A percentile compares a stretch with the other conserved stretches of the same genome.
Evolutionary conservation across 768 basidiomycete species (phyloP).

Genomic region (Pleurotus tuoliensis): DNA sequence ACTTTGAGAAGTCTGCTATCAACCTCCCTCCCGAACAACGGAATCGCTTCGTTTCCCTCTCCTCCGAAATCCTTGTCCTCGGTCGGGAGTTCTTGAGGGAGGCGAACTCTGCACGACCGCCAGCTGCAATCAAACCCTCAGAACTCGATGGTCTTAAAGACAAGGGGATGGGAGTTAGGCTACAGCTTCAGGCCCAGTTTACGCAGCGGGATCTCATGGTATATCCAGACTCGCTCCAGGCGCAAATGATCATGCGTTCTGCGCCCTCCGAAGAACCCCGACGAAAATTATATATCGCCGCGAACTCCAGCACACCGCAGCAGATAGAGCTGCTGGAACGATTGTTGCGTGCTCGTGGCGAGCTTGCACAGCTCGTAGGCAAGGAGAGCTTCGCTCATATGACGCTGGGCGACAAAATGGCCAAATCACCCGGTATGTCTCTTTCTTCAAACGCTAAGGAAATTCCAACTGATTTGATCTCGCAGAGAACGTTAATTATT

Average conservation of each 20-base stretch:
- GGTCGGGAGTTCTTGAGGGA: slow-evolving; percentile 84
- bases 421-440: slow-evolving; percentile 73
- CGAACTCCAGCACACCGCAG: slow-evolving; percentile 69
- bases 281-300: slow-evolving; percentile 75
- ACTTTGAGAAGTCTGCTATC: slow-evolving; percentile 97
- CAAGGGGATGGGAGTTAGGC: slow-evolving; percentile 67
- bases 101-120: slow-evolving; percentile 56
- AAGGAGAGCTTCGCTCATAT: slow-evolving; percentile 84
- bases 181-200: slow-evolving; percentile 72
- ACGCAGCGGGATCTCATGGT: slow-evolving; percentile 74
- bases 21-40: slow-evolving; percentile 77
- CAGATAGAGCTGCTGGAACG: slow-evolving; percentile 76
- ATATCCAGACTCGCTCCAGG: slow-evolving; percentile 84
- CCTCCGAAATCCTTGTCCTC: slow-evolving; percentile 83
- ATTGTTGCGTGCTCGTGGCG: slow-evolving; percentile 71
- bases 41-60: slow-evolving; percentile 80
- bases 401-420: slow-evolving; percentile 94
- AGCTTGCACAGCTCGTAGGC: slow-evolving; percentile 83
- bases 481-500: slow-evolving; percentile 80
- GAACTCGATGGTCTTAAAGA: slow-evolving; percentile 75
- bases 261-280: slow-evolving; percentile 84
- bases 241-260: slow-evolving; percentile 89
- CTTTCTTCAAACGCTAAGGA: neutral
- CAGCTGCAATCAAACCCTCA: slow-evolving; percentile 62
- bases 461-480: neutral